Percentiles rank a stretch among this genome's conserved stretches.
Evolutionary conservation across 768 basidiomycete genomes (phyloP).

Genomic region (Leucocoprinus leucothites): DNA sequence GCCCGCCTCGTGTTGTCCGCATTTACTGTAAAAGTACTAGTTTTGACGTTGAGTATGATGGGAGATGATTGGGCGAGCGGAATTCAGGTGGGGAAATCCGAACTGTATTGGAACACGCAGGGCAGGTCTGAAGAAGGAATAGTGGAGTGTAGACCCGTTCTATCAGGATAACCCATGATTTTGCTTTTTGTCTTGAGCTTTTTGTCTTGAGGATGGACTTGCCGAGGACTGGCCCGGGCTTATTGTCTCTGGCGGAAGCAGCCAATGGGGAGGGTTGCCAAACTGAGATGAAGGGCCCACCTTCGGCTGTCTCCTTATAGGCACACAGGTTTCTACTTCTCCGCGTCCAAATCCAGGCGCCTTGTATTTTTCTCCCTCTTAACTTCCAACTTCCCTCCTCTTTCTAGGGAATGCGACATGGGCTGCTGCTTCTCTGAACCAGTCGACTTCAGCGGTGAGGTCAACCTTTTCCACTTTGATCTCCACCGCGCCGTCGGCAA

Average conservation of each 20-base stretch:
- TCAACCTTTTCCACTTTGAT: slow-evolving; percentile 94
- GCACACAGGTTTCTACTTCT: slow-evolving; percentile 15
- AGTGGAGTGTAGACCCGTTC: background rate
- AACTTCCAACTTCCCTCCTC: slow-evolving; percentile 25
- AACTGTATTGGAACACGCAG: background rate
- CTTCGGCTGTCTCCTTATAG: slow-evolving; percentile 19
- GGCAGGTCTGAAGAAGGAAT: slow-evolving; percentile 1
- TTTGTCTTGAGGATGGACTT: slow-evolving; percentile 16
- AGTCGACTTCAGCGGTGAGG: slow-evolving; percentile 81
- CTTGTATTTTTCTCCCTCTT: slow-evolving; percentile 37
- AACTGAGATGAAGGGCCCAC: slow-evolving; percentile 21
- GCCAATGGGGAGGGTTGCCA: slow-evolving; percentile 16
- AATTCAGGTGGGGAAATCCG: background rate
- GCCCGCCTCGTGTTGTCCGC: background rate
- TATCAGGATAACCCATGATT: background rate
- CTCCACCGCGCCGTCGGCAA: slow-evolving; percentile 94
- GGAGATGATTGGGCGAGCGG: background rate
- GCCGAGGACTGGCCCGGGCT: slow-evolving; percentile 2
- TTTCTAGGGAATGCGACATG: slow-evolving; percentile 44
- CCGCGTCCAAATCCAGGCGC: slow-evolving; percentile 26
- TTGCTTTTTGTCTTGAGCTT: slow-evolving; percentile 15
- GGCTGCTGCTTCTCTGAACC: slow-evolving; percentile 71
- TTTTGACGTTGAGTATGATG: background rate
- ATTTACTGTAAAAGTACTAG: too few relatives aligned
- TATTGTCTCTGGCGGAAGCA: slow-evolving; percentile 17